A percentile compares a stretch with the other conserved stretches of the same genome.
phyloP scores from a whole-genome alignment of 2,329 filamentous ascomycete species.

The Calonectria pseudoreteaudii region DNA sequence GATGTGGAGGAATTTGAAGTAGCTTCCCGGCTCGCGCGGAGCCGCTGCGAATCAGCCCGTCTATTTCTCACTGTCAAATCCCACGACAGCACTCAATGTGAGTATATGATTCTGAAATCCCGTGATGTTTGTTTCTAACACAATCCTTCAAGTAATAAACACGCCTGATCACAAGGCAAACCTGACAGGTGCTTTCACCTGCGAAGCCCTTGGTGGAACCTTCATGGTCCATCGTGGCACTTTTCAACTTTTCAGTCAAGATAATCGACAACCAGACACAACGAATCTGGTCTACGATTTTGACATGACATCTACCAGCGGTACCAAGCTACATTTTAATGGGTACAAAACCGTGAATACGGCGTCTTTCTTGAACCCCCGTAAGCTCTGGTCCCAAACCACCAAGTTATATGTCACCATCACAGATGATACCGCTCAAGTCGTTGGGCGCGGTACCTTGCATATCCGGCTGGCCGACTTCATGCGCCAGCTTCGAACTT shows the following conservation, averaged over 20 bases:
- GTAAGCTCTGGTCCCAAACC: slow-evolving; percentile 71
- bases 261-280: slow-evolving; percentile 66
- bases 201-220: slow-evolving; percentile 47
- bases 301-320: slow-evolving; percentile 67
- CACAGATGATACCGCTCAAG: slow-evolving; percentile 49
- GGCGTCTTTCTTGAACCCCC: slow-evolving; percentile 66
- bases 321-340: slow-evolving; percentile 66
- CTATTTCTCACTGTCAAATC: slow-evolving; percentile 71
- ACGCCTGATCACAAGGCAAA: slow-evolving; percentile 45
- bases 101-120: neutral
- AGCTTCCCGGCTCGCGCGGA: slow-evolving; percentile 36
- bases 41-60: slow-evolving; percentile 65
- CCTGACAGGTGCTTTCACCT: slow-evolving; percentile 67
- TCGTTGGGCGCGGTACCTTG: slow-evolving; percentile 69
- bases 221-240: slow-evolving; percentile 70
- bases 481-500: slow-evolving; percentile 64
- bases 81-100: slow-evolving; percentile 54
- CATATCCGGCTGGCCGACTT: slow-evolving; percentile 66
- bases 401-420: slow-evolving; percentile 73
- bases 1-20: slow-evolving; percentile 27
- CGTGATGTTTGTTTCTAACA: neutral
- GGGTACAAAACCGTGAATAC: slow-evolving; percentile 73
- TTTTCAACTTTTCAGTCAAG: slow-evolving; percentile 68
- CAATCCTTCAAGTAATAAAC: slow-evolving; percentile 21
- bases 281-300: slow-evolving; percentile 72